Evolutionary conservation across 768 basidiomycete genomes (phyloP), one percentile per base, ranked within the genome.

Genomic region (Suillus subaureus): DNA sequence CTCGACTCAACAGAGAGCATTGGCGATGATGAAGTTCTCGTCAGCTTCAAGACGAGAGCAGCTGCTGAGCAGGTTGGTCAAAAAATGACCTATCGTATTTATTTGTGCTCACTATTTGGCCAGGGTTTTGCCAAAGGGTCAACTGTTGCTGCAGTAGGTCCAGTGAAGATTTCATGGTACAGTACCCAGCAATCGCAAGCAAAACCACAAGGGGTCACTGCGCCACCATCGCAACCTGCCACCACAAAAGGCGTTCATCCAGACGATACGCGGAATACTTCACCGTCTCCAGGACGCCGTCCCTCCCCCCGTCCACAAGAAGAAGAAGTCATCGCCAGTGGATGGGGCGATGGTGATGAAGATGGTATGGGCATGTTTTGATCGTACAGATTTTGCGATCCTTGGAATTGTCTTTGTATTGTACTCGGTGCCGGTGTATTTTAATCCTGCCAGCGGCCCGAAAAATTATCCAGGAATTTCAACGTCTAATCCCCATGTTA

Each of bases 11-110:
- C 91, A 33, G 85, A 90, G 61, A 73, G 75, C 40, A 70, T 79
- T 11, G 88, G 86, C n/a, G 74, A 77, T 60, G 89, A 86, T 9
- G 87, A 87, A 67, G 72, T 89, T 39, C 69, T 93, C 6, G 89
- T 93, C 6, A 70, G 85, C 28, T 95, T 96, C 83, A 87, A 83
- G 71, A 88, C 85, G 49, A 86, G 93, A 63, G 80, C 82, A 33
- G 88, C 83, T 28, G 93, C 94, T 15, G 93, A 95, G 76, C 89
- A 90, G 83, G 92, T 91, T 69, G 39, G 80, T 72, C n/a, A 33
- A 23, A 31, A 67, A 40, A 42, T 52, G 40, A 28, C 35, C 68
- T 61, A 23, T 61, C 43, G 16, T 67, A 42, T 37, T 47, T 18
- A 40, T 47, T 23, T 58, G 28, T 56, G 40, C 63, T 72, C 11